Evolutionary conservation across 345 rosid genomes (phyloP), one percentile per base, ranked within the genome.

Genomic region (Turnera subulata): DNA sequence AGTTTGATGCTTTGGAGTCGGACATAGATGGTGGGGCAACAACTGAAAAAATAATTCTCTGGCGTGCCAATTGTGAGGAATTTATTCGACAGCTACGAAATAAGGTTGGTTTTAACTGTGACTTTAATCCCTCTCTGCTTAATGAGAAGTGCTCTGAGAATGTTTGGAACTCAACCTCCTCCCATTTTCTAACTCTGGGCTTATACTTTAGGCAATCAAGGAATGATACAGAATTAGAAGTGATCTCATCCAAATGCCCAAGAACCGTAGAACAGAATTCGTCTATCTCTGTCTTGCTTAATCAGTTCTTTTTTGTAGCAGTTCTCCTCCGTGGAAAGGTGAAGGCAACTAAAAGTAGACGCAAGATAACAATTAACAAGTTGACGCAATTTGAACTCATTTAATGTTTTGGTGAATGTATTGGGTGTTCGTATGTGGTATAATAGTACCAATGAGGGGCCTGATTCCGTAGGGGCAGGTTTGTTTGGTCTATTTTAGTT

Each of bases 21-120:
- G 65, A 76, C 23, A 44, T 40, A 43, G 74, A 68, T 49, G 22
- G 32, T 38, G 75, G 66, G 46, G 56, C 46, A 42, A 32, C 48
- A 15, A 76, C 74, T 55, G 78, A 76, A 24, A 58, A 53, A 46
- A 52, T 48, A 53, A 76, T 82, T 63, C 73, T 83, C 50, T 93
- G 95, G 93, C 91, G 91, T 70, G 89, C 83, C 67, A 93, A 85
- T 72, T 82, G 76, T 46, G 96, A 86, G 80, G 96, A 80, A 73
- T 82, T 89, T 68, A 57, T 81, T 40, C 86, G 75, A 47, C 69
- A 61, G 22, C 84, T 85, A 67, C 80, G 94, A 77, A 91, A 89
- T 68, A 83, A 89, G 96, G 97, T 89, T 65, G 50, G 80, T 67
- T 73, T 60, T 32, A 18, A 53, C 25, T 55, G 15, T 16, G 13